Percentiles rank a stretch among this genome's conserved stretches.
phyloP scores from a whole-genome alignment of 495 filamentous ascomycete genomes.

The Xylaria castorea region DNA sequence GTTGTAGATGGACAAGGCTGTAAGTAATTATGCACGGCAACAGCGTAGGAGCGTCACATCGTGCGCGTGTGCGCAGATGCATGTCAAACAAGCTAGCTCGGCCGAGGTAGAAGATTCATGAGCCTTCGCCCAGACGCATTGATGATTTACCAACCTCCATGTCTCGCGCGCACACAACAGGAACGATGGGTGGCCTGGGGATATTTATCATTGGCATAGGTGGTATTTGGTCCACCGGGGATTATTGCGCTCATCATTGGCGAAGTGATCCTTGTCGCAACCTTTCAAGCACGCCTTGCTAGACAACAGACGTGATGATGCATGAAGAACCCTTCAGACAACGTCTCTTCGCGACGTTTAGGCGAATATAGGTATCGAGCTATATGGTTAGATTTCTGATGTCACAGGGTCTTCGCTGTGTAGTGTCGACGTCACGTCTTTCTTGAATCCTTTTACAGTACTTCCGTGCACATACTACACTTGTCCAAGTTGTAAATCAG shows the following conservation, averaged over 20 bases:
- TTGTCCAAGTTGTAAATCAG: background rate
- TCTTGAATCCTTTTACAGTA: background rate
- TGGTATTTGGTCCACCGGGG: slow-evolving; percentile 11
- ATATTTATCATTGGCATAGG: slow-evolving; percentile 22
- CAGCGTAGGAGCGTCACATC: slow-evolving; percentile 22
- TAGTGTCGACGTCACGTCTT: background rate
- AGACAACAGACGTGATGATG: slow-evolving; percentile 1
- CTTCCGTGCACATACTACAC: background rate
- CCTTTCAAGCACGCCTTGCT: slow-evolving; percentile 5
- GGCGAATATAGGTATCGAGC: background rate
- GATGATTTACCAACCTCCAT: slow-evolving; percentile 20
- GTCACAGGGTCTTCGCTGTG: background rate
- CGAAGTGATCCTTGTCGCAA: slow-evolving; percentile 23
- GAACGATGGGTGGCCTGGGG: slow-evolving; percentile 15
- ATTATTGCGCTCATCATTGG: slow-evolving; percentile 2
- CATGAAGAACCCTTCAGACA: slow-evolving; percentile 14
- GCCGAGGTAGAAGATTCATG: background rate
- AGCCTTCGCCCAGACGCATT: slow-evolving; percentile 6
- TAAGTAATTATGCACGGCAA: slow-evolving; percentile 27
- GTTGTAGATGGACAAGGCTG: slow-evolving; percentile 23
- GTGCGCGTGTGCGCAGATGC: slow-evolving; percentile 16
- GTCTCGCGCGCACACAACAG: background rate
- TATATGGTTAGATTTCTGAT: background rate
- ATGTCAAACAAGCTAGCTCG: slow-evolving; percentile 14
- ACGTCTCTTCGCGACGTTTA: background rate